Evolutionary conservation across 805 yeast genomes (phyloP), one percentile per base, ranked within the genome.

Genomic region (Metschnikowia santaceciliae): DNA sequence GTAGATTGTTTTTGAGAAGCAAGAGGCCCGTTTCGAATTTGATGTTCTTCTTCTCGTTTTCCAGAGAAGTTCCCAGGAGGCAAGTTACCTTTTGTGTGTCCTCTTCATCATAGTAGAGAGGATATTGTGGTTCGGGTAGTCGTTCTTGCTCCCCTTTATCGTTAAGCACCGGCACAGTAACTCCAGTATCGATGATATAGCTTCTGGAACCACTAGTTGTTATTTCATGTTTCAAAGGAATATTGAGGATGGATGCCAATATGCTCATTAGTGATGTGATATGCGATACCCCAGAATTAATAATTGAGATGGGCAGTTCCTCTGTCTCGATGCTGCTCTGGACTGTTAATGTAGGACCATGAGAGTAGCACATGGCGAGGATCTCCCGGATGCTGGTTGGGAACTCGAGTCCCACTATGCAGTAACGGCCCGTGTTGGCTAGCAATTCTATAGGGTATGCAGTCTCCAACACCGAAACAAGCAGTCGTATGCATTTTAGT

Each of bases 371-470:
- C 14, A 59, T 54, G 19, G 61, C 57, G 8, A 71, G 58, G 13
- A 73, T 46, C 32, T 70, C 71, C 30, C 59, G 60, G 20, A 64
- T 63, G 37, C 61, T 61, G 3, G 64, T 47, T 1, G 77, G 77
- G 47, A 73, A 69, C 44, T 69, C 72, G 6, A 71, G 53, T 0
- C 70, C 75, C 51, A 64, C 46, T 3, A 74, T 70, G 30, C 58
- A 57, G 47, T 69, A 66, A 8, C 56, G 59, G n/a, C 64, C 56
- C 2, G 67, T 43, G 22, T 57, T 51, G 33, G 58, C 56, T 6
- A 55, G 52, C 47, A 62, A 60, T 6, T 57, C 47, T n/a, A 73
- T 69, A 8, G 61, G 57, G 30, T 69, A 54, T 4, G 66, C 60
- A 34, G 66, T 66, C 41, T 49, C 55, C 13, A 72, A 48, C 1